Percentiles rank a stretch among this genome's conserved stretches.
Conservation (phyloP, 345 rosid genomes). For the Camelina hispida region DNA sequence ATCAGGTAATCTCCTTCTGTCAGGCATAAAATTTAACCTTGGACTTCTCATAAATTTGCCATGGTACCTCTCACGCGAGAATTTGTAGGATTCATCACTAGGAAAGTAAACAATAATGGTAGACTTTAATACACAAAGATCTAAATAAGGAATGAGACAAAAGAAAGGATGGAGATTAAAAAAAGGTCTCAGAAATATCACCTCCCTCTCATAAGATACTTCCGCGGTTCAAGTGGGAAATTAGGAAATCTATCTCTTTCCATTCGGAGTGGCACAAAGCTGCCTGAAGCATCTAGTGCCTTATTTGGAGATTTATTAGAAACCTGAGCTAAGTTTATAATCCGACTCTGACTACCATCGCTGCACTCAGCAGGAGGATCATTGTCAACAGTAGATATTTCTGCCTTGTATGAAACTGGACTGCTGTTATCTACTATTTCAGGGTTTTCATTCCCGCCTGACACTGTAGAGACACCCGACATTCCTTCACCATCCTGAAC, state of each 20-base stretch:
- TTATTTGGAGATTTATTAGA: conserved; percentile 52
- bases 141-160: neutral
- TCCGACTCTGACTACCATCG: conserved; percentile 63
- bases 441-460: conserved; percentile 44
- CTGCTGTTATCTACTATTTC: conserved; percentile 48
- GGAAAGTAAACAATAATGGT: conserved; percentile 34
- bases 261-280: conserved; percentile 48
- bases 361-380: conserved; percentile 50
- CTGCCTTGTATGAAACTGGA: conserved; percentile 49
- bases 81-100: conserved; percentile 58
- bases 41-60: conserved; percentile 58
- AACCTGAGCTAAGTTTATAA: conserved; percentile 60
- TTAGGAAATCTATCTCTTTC: conserved; percentile 68
- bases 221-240: conserved; percentile 57
- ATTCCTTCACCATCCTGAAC: conserved; percentile 48
- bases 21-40: conserved; percentile 58
- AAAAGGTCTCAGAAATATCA: conserved; percentile 51
- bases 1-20: conserved; percentile 68
- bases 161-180: conserved; percentile 3
- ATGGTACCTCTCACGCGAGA: conserved; percentile 60
- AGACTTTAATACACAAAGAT: conserved; percentile 22
- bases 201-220: conserved; percentile 69
- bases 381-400: conserved; percentile 47
- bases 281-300: conserved; percentile 54
- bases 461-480: conserved; percentile 46